phyloP scores from a whole-genome alignment of 352 stramenopile species.

The Stephanocyclus meneghinianus region DNA sequence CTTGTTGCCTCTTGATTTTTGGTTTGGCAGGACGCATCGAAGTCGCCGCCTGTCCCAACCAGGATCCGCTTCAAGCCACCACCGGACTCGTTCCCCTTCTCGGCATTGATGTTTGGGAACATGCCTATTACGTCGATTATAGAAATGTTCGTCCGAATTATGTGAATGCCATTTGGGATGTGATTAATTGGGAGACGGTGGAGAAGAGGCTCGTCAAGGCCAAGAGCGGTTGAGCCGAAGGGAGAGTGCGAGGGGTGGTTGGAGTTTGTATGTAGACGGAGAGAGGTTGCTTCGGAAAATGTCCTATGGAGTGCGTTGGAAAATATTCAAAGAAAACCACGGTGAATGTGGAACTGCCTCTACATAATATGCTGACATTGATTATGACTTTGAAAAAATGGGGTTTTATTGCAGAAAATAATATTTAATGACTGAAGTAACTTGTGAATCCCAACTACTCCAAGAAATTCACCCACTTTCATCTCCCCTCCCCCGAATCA shows the following conservation, averaged over 20 bases:
- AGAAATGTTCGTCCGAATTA: conserved; percentile 94
- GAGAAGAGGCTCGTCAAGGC: conserved; percentile 70
- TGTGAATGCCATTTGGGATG: conserved; percentile 91
- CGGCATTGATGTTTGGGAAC: conserved; percentile 97
- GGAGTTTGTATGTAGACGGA: neutral
- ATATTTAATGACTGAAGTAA: no score
- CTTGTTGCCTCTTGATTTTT: neutral
- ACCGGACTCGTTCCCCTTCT: conserved; percentile 94
- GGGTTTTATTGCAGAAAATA: no score
- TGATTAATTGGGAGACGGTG: conserved; percentile 93
- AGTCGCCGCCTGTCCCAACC: conserved; percentile 90
- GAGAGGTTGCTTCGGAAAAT: neutral
- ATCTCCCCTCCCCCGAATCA: neutral
- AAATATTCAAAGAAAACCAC: no score
- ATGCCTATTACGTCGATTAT: conserved; percentile 95
- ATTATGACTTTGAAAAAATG: no score
- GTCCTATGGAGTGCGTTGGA: neutral
- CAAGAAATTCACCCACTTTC: neutral
- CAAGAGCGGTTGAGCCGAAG: conserved; percentile 22
- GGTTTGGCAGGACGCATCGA: conserved; percentile 68
- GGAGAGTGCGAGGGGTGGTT: neutral
- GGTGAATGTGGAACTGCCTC: no score
- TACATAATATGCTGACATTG: no score
- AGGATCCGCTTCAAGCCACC: conserved; percentile 92
- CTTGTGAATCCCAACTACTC: no score